Conservation (phyloP, 78 protist genomes). For the Thecamonas trahens region DNA sequence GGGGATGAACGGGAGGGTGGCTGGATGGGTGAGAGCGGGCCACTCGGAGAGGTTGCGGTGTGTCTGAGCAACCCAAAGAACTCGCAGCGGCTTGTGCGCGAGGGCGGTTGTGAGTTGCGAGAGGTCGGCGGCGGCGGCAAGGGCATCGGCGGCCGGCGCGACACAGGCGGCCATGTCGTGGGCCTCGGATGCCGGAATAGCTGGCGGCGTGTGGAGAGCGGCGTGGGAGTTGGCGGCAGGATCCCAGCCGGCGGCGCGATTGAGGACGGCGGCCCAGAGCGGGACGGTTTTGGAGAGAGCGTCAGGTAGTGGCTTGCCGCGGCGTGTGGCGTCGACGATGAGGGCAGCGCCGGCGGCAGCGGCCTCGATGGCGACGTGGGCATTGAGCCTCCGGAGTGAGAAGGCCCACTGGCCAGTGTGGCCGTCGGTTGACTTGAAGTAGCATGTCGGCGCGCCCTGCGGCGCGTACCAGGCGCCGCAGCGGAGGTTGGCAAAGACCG, state of each 20-base stretch:
- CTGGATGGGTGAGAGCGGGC: no score
- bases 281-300: not conserved
- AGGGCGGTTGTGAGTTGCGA: not conserved
- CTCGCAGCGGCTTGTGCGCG: not conserved
- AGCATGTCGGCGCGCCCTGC: not conserved
- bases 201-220: conserved; percentile 1
- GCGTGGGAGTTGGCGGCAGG: not conserved
- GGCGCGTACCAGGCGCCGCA: conserved; percentile 2
- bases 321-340: not conserved
- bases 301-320: not conserved
- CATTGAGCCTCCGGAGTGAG: not conserved
- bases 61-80: not conserved
- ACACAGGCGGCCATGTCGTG: not conserved
- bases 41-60: no score
- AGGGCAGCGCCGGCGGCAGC: not conserved
- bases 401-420: not conserved
- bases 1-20: not conserved
- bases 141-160: not conserved
- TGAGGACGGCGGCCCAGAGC: not conserved
- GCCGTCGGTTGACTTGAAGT: conserved; percentile 1
- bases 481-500: not conserved
- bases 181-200: not conserved
- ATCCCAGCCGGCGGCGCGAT: not conserved
- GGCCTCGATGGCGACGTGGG: not conserved
- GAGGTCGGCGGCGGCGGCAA: not conserved